Evolutionary conservation across 768 basidiomycete genomes (phyloP), one percentile per base, ranked within the genome.

Genomic region (Nidula microcarpa): DNA sequence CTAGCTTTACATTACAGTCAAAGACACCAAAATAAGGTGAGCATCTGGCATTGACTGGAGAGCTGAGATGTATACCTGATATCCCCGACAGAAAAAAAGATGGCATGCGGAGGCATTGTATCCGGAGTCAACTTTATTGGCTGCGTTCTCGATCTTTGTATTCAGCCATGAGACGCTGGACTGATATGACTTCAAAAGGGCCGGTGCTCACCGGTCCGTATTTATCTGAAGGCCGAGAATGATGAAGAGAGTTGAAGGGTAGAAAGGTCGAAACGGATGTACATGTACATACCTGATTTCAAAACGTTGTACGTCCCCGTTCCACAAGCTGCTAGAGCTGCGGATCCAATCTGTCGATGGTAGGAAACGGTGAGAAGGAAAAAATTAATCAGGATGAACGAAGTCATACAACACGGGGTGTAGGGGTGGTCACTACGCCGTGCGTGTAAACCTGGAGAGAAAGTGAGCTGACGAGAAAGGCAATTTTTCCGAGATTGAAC

Each of bases 1-100:
- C 65, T 30, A 61, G 59, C 68, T 68, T 17, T 2, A 55, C 17
- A 5, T 17, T 23, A 47, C 49, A 48, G 33, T 13, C 13, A 33
- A 50, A 13, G 13, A 9, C 23, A 30, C 23, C 23, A 30, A 30
- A 4, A 30, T 30, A 30, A 30, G 4, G 23, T 30, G 23, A 30
- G 23, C 23, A 4, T 30, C 23, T 2, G 23, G 23, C 23, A 4
- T 30, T 30, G 37, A 10, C 9, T 8, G 30, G 34, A 41, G 16
- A 23, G 48, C 5, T 32, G 5, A 33, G 18, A n/a, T 7, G 32
- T 43, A 14, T 39, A 67, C 68, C 57, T 68, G 69, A 46, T 60
- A 58, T 10, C 70, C 69, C 50, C 63, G 55, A 51, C 71, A 71
- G 59, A 72, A 68, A 54, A 64, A 71, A 16, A 71, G 61, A 36